Percentiles rank a stretch among this genome's conserved stretches.
Conservation (phyloP, 2,329 filamentous ascomycete genomes). For the Cladosporium sp. region DNA sequence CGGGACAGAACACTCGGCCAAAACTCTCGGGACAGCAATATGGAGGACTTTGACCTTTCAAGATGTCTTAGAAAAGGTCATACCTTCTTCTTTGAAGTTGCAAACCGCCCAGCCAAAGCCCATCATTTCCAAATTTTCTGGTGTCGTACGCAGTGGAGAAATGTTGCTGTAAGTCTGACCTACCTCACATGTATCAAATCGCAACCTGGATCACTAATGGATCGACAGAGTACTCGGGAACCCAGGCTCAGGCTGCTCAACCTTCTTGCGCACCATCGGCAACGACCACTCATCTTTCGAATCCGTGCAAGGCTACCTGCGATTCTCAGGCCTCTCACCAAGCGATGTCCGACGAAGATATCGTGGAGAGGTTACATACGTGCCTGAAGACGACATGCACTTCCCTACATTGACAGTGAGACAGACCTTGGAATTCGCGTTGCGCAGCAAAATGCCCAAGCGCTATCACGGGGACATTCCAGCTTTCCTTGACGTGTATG, state of each 20-base stretch:
- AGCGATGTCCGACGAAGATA: constrained; percentile 39
- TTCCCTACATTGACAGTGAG: constrained; percentile 81
- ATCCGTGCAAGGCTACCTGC: background rate
- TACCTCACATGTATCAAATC: too few relatives aligned
- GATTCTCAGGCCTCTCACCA: background rate
- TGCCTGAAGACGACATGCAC: constrained; percentile 81
- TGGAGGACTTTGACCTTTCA: background rate
- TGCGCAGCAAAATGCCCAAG: constrained; percentile 74
- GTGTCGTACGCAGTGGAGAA: background rate
- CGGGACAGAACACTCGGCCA: background rate
- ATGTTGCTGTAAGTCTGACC: background rate
- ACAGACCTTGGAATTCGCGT: constrained; percentile 78
- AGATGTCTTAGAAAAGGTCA: background rate
- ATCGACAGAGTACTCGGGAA: background rate
- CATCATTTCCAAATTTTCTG: background rate
- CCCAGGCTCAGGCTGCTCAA: background rate
- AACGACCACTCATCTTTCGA: background rate
- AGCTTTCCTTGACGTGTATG: too few relatives aligned
- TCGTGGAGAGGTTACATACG: constrained; percentile 79
- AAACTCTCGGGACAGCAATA: background rate
- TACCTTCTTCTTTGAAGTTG: background rate
- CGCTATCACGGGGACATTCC: too few relatives aligned
- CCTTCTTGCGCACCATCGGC: background rate
- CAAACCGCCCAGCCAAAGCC: background rate
- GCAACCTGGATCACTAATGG: background rate